Evolutionary conservation across 2,329 filamentous ascomycete species (phyloP).

Genomic region (Dothideomycetes sp.): DNA sequence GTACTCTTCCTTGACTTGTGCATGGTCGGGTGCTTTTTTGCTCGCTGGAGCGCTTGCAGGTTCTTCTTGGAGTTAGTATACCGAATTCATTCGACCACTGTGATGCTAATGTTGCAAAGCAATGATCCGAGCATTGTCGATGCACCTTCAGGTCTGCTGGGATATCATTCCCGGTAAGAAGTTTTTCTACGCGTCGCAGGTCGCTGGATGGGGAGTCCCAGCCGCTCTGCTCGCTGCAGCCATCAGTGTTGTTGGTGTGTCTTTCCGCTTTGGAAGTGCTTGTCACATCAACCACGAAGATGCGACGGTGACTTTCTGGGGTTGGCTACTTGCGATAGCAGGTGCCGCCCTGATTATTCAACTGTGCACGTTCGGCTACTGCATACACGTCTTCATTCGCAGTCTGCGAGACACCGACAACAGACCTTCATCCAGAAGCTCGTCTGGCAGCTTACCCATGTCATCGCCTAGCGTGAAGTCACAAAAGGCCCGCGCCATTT

Average conservation of each 20-base stretch:
- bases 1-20: constrained; percentile 71
- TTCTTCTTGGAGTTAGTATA: constrained; percentile 63
- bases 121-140: constrained; percentile 78
- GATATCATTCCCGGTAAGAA: constrained; percentile 77
- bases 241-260: constrained; percentile 79
- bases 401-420: constrained; percentile 65
- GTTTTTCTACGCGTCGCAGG: constrained; percentile 81
- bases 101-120: constrained; percentile 32
- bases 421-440: constrained; percentile 14
- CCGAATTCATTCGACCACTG: background rate
- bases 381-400: constrained; percentile 86
- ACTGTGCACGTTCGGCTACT: constrained; percentile 71
- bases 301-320: constrained; percentile 80
- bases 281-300: constrained; percentile 92
- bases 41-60: constrained; percentile 77
- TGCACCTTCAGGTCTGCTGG: constrained; percentile 98
- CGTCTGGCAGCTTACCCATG: constrained; percentile 55
- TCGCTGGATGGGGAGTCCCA: constrained; percentile 75
- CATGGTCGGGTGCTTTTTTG: constrained; percentile 77
- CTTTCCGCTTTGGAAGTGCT: constrained; percentile 81
- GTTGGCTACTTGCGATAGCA: constrained; percentile 72
- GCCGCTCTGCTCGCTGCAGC: constrained; percentile 65
- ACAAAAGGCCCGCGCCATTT: constrained; percentile 79
- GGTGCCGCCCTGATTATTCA: constrained; percentile 70
- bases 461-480: constrained; percentile 68